Conservation (phyloP, 768 basidiomycete species). For the Arthromyces matolae region DNA sequence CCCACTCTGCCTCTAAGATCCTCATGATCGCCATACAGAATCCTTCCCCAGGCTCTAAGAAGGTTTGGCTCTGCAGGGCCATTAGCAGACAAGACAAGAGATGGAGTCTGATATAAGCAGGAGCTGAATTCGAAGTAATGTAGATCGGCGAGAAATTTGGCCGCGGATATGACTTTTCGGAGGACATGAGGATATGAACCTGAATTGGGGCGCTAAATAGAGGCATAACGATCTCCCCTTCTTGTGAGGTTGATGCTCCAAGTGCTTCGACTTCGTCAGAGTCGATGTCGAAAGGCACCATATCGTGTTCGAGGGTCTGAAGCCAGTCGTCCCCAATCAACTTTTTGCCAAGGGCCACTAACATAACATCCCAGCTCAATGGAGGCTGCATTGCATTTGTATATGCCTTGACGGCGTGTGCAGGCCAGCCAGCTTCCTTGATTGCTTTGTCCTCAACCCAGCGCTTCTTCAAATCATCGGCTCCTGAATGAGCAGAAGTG, state of each 20-base stretch:
- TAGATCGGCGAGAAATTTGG: constrained; percentile 66
- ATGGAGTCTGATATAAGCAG: constrained; percentile 82
- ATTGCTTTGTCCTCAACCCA: constrained; percentile 80
- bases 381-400: constrained; percentile 34
- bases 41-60: constrained; percentile 65
- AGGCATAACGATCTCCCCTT: constrained; percentile 53
- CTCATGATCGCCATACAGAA: constrained; percentile 71
- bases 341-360: constrained; percentile 49
- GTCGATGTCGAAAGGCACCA: constrained; percentile 32
- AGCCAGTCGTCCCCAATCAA: constrained; percentile 45
- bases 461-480: constrained; percentile 60
- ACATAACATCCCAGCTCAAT: constrained; percentile 51
- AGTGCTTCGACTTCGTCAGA: constrained; percentile 51
- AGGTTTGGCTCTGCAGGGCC: constrained; percentile 48
- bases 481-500: constrained; percentile 58
- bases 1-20: constrained; percentile 69
- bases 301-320: constrained; percentile 7
- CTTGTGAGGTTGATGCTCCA: constrained; percentile 46
- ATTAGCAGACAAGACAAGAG: constrained; percentile 65
- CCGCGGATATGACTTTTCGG: constrained; percentile 39
- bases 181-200: constrained; percentile 62
- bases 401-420: constrained; percentile 60
- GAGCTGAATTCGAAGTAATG: constrained; percentile 60
- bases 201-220: constrained; percentile 61
- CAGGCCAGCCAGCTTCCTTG: constrained; percentile 83